Percentiles rank a stretch among this genome's conserved stretches.
Evolutionary conservation across 1,284 basidiomycete species (phyloP).

Genomic region (Omphalotus olearius): DNA sequence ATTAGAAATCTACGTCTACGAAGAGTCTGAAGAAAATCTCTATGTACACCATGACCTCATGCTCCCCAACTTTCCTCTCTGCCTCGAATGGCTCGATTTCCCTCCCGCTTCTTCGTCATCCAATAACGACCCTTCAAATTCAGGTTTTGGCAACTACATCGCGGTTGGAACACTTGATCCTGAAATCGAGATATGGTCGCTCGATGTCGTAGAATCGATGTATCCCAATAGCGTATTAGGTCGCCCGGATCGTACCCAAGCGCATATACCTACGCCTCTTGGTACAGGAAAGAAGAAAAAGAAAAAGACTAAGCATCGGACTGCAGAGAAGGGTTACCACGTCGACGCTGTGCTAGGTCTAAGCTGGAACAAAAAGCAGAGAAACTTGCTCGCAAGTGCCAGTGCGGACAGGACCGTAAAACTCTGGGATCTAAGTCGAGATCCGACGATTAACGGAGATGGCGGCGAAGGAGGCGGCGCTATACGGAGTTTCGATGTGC

Average conservation of each 20-base stretch:
- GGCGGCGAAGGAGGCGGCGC: conserved; percentile 52
- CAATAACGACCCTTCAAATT: conserved; percentile 31
- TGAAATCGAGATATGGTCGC: conserved; percentile 98
- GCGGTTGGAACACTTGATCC: conserved; percentile 98
- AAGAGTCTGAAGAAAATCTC: conserved; percentile 88
- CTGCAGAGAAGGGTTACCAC: conserved; percentile 72
- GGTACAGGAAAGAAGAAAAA: conserved; percentile 95
- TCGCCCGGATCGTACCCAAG: conserved; percentile 79
- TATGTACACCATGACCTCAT: conserved; percentile 98
- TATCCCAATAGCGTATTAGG: conserved; percentile 94
- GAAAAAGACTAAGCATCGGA: conserved; percentile 78
- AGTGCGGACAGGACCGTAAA: conserved; percentile 96
- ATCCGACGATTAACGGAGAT: conserved; percentile 46
- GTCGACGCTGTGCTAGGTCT: conserved; percentile 91
- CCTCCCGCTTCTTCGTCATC: conserved; percentile 56
- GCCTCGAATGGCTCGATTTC: conserved; percentile 99
- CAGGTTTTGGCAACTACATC: conserved; percentile 82
- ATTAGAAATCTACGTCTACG: conserved; percentile 93
- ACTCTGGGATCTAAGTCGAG: conserved; percentile 90
- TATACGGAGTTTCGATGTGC: conserved; percentile 83
- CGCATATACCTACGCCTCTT: conserved; percentile 70
- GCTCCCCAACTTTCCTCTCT: conserved; percentile 96
- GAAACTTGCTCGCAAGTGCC: conserved; percentile 89
- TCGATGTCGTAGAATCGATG: conserved; percentile 91
- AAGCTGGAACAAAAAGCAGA: conserved; percentile 88